Base-by-base conservation (phyloP, 1,284 basidiomycete species). In the Tremellales sp. region DNA sequence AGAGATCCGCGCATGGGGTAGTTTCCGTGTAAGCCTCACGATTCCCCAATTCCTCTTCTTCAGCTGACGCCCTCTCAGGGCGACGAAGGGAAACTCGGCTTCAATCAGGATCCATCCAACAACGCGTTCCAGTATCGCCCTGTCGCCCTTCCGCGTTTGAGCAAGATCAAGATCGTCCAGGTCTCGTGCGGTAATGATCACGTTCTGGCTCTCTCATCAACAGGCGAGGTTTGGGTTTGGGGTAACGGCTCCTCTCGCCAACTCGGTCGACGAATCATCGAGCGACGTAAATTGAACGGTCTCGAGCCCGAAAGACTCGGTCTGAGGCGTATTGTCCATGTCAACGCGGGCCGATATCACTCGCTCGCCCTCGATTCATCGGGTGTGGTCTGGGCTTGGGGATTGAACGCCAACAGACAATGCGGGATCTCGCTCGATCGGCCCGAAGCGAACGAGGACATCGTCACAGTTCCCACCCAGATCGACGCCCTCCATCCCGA, bases 371-470 rank as follows among this genome's bases (percentile, higher is more conserved):
- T 96, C 54, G 85, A 91, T 69, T 81, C 84, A 55, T 76, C 79
- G 21, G 92, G 90, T 33, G 81, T 81, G 43, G 86, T 92, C 3
- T 94, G 84, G 80, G 89, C 83, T 2, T 97, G 92, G 92, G 92
- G 92, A 22, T 77, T 93, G 53, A 96, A 97, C 74, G 85, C 80
- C 35, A 81, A 81, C 70, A 79, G 81, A 25, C 86, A 89, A 70
- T 81, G 81, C 0, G 86, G 85, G 29, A 51, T 72, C 7, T 48
- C 54, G 7, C 26, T 51, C 0, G 54, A 52, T 17, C 52, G 55
- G 40, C 53, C 49, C 6, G 68, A 74, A 4, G 78, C 77, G 19
- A 67, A 71, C 23, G 73, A 76, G 26, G 75, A 76, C 43, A 79
- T 84, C 53, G 79, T 96, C 40, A 79, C 81, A 42, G 75, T 81